Conservation (phyloP, 176 grass and related monocot species). For the Panicum miliaceum region DNA sequence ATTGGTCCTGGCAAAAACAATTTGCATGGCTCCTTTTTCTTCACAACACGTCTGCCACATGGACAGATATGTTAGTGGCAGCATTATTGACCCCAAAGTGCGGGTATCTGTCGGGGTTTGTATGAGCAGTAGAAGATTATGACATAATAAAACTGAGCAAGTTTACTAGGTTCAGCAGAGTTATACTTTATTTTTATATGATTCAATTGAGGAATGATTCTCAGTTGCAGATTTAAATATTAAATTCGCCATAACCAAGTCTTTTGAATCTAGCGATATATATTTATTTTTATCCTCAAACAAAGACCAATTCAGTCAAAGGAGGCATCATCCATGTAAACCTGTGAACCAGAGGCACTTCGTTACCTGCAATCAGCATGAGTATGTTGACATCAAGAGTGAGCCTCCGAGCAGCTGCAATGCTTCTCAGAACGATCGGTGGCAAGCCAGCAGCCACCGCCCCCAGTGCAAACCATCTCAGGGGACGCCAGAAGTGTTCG, state of each 20-base stretch:
- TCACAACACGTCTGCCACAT: not conserved
- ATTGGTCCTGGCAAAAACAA: constrained; percentile 42
- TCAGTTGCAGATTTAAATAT: not conserved
- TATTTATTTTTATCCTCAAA: not conserved
- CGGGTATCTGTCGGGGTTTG: not conserved
- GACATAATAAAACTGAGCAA: not conserved
- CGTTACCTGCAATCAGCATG: constrained; percentile 91
- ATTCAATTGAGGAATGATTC: not conserved
- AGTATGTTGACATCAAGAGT: constrained; percentile 96
- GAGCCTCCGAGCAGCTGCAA: constrained; percentile 60
- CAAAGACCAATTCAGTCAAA: not conserved
- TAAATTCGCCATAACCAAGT: not conserved
- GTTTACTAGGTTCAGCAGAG: not conserved
- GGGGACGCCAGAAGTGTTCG: constrained; percentile 72
- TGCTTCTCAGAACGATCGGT: constrained; percentile 55
- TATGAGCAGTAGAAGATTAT: not conserved
- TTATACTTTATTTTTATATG: not conserved
- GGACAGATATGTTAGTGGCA: not conserved
- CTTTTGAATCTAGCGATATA: not conserved
- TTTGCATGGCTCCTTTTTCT: constrained; percentile 12
- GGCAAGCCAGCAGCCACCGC: constrained; percentile 52
- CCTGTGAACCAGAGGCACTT: not conserved
- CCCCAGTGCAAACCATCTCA: constrained; percentile 76
- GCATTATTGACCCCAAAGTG: constrained; percentile 29
- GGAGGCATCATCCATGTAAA: not conserved